Evolutionary conservation across 2,329 filamentous ascomycete genomes (phyloP).

Genomic region (Neopestalotiopsis sp.): DNA sequence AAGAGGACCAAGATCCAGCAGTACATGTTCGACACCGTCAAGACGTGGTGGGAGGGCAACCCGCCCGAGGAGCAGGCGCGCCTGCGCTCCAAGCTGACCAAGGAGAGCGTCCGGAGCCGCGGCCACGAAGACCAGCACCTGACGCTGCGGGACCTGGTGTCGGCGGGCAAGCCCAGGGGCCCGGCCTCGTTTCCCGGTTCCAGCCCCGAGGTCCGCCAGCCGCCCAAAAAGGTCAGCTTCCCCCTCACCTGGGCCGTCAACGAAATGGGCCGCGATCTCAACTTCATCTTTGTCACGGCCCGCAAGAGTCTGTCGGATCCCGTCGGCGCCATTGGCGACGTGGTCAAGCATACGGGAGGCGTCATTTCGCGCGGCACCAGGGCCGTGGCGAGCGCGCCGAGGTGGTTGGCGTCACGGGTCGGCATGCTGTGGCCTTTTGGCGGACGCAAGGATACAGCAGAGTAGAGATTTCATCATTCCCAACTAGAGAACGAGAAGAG

Average conservation of each 20-base stretch:
- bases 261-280: conserved; percentile 24
- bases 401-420: conserved; percentile 1
- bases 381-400: neutral
- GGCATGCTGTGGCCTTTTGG: conserved; percentile 14
- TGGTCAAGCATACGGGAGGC: conserved; percentile 20
- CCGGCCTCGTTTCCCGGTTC: conserved; percentile 34
- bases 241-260: conserved; percentile 29
- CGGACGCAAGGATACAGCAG: neutral
- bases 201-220: conserved; percentile 28
- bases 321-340: conserved; percentile 19
- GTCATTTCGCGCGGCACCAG: conserved; percentile 8
- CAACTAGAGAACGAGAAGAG: neutral
- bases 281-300: conserved; percentile 21
- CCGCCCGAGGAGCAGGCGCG: conserved; percentile 25
- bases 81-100: conserved; percentile 32
- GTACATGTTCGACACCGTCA: conserved; percentile 69
- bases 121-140: conserved; percentile 35
- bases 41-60: conserved; percentile 55
- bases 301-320: conserved; percentile 24
- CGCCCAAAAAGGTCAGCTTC: conserved; percentile 31
- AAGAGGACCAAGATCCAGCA: conserved; percentile 61
- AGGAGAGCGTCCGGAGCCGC: conserved; percentile 31
- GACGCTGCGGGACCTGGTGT: conserved; percentile 29
- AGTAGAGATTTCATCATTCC: neutral
- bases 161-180: conserved; percentile 27